Conservation (phyloP, 2,329 filamentous ascomycete species). For the Xylariaceae sp. region DNA sequence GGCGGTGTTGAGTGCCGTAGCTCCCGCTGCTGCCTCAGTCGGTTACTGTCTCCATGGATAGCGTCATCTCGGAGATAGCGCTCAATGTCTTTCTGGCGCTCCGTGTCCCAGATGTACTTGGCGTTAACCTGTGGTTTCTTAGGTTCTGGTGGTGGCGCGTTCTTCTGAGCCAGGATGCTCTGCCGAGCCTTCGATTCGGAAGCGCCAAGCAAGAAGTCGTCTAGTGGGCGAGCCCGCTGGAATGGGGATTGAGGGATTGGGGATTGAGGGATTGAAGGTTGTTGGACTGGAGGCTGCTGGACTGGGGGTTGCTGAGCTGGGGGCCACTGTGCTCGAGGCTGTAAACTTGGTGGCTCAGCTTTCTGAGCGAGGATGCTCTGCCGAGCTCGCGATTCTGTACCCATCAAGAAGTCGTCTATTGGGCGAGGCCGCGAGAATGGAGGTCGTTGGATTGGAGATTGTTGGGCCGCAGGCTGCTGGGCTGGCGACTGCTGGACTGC, state of each 20-base stretch:
- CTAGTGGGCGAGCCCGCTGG: neutral
- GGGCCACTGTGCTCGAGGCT: neutral
- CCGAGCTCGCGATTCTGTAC: no score
- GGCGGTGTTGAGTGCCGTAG: neutral
- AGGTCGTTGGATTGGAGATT: neutral
- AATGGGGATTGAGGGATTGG: neutral
- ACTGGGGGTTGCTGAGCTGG: neutral
- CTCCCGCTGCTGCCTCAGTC: neutral
- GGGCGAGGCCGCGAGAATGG: no score
- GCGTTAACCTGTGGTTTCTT: constrained; percentile 6
- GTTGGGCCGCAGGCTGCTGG: neutral
- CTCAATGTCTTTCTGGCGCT: constrained; percentile 20
- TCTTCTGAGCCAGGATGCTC: neutral
- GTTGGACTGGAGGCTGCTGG: neutral
- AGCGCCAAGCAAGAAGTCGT: neutral
- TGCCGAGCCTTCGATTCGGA: neutral
- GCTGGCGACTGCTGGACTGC: neutral
- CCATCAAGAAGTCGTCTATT: neutral
- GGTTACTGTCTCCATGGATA: neutral
- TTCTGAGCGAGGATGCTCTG: neutral
- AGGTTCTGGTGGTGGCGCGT: neutral
- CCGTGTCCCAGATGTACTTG: constrained; percentile 18
- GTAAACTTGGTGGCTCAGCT: neutral
- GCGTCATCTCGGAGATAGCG: constrained; percentile 6
- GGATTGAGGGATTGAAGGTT: neutral